Evolutionary conservation across 2,329 filamentous ascomycete species (phyloP).

Genomic region (Cordyceps farinosa): DNA sequence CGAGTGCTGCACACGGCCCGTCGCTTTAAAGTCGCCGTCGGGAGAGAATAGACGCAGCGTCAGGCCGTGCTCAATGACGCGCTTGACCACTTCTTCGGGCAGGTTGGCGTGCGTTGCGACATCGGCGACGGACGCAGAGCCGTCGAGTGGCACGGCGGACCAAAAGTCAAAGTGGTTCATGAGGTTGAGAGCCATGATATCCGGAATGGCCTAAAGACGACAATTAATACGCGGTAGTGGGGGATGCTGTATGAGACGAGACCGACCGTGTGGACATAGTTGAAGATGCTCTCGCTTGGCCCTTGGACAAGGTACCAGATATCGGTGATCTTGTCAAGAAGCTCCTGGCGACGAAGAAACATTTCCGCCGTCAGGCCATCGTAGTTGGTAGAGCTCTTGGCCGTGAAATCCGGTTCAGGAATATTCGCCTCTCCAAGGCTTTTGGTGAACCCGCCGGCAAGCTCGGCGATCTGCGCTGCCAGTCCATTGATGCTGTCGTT

Average conservation of each 20-base stretch:
- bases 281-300: constrained; percentile 48
- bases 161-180: constrained; percentile 53
- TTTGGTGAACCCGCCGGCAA: constrained; percentile 39
- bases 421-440: constrained; percentile 42
- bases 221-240: neutral
- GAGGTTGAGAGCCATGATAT: constrained; percentile 42
- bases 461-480: constrained; percentile 42
- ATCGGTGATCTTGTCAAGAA: constrained; percentile 44
- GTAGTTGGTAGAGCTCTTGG: constrained; percentile 42
- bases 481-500: constrained; percentile 39
- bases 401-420: constrained; percentile 39
- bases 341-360: constrained; percentile 41
- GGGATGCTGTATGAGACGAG: neutral
- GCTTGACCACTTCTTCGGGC: constrained; percentile 36
- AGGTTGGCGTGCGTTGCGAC: constrained; percentile 37
- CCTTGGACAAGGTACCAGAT: constrained; percentile 45
- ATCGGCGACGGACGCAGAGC: constrained; percentile 40
- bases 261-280: constrained; percentile 39
- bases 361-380: constrained; percentile 38
- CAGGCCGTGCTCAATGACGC: constrained; percentile 37
- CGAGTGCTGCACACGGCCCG: constrained; percentile 33
- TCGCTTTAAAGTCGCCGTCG: constrained; percentile 21
- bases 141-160: constrained; percentile 46
- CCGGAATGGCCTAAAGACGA: constrained; percentile 37
- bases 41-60: constrained; percentile 37